Conservation (phyloP, 345 rosid genomes). For the Lenwebbia sp. region DNA sequence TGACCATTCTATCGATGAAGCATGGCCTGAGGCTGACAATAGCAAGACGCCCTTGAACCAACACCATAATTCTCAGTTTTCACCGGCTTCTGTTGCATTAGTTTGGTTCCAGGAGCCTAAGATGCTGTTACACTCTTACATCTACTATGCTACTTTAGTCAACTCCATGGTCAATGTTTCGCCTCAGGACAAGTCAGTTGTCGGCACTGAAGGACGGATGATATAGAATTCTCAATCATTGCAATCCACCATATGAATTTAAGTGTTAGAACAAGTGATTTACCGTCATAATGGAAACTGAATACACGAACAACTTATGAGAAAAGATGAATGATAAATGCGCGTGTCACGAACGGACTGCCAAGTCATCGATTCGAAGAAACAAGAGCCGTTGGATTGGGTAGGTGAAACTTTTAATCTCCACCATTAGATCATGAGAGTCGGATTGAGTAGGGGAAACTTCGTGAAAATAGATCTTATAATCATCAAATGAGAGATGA, state of each 20-base stretch:
- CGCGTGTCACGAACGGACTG: fast-evolving
- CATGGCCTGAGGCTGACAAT: slow-evolving; percentile 63
- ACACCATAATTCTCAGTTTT: background rate
- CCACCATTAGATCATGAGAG: background rate
- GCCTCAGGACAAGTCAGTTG: background rate
- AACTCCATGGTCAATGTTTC: background rate
- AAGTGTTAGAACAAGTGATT: background rate
- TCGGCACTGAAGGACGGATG: background rate
- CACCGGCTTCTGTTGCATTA: background rate
- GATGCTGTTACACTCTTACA: background rate
- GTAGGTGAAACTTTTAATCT: background rate
- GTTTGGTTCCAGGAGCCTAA: background rate
- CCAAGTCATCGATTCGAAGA: background rate
- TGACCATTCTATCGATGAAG: slow-evolving; percentile 83
- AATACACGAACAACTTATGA: background rate
- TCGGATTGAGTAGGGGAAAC: background rate
- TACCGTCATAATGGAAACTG: background rate
- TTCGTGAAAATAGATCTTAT: background rate
- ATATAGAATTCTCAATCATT: background rate
- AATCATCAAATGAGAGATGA: too few species aligned
- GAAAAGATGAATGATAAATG: background rate
- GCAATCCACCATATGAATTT: background rate
- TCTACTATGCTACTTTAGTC: background rate
- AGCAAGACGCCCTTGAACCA: slow-evolving; percentile 20
- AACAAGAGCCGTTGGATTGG: background rate